Percentiles rank a stretch among this genome's conserved stretches.
Conservation (phyloP, 495 filamentous ascomycete genomes). For the Jackrogersella multiformis region DNA sequence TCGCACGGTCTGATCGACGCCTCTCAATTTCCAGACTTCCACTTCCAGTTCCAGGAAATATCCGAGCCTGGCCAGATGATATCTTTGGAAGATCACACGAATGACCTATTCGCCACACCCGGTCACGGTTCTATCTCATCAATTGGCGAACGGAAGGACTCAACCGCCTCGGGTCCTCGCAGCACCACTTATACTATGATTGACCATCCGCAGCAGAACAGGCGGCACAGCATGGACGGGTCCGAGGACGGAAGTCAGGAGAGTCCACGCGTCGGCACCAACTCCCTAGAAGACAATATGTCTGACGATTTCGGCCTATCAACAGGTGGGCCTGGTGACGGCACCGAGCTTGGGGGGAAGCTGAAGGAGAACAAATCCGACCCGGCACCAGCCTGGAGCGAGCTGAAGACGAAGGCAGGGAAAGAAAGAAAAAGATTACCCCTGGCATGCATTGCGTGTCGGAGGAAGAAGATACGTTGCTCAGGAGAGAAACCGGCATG, state of each 20-base stretch:
- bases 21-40: conserved; percentile 57
- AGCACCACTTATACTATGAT: conserved; percentile 34
- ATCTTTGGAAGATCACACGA: conserved; percentile 52
- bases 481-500: conserved; percentile 97
- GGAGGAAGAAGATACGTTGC: conserved; percentile 97
- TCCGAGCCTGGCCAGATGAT: conserved; percentile 54
- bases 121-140: conserved; percentile 49
- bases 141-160: conserved; percentile 53
- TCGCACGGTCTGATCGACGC: conserved; percentile 43
- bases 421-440: conserved; percentile 95
- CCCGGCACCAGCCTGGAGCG: conserved; percentile 82
- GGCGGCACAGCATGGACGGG: conserved; percentile 50
- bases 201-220: conserved; percentile 33
- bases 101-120: conserved; percentile 52
- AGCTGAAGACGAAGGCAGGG: conserved; percentile 96
- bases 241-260: conserved; percentile 61
- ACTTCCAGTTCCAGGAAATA: conserved; percentile 55
- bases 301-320: conserved; percentile 64
- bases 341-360: conserved; percentile 60
- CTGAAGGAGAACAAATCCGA: conserved; percentile 67
- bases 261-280: conserved; percentile 54
- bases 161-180: conserved; percentile 45
- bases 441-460: conserved; percentile 93
- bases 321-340: conserved; percentile 55
- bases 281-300: conserved; percentile 59